Percentiles rank a stretch among this genome's conserved stretches.
Conservation (phyloP, 352 stramenopile species). For the Pythium sp. region DNA sequence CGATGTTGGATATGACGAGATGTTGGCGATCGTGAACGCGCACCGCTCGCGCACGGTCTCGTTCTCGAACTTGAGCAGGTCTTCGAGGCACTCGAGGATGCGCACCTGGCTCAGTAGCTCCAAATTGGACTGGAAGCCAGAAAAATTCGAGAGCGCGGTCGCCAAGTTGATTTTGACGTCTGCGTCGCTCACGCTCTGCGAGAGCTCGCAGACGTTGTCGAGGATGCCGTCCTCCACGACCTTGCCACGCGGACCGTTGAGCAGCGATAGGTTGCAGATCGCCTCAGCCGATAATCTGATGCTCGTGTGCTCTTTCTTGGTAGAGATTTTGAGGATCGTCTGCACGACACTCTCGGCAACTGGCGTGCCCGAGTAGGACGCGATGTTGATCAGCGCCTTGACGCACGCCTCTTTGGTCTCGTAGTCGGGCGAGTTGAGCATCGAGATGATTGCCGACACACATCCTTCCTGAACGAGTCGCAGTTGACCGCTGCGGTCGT, state of each 20-base stretch:
- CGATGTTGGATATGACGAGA: slow-evolving; percentile 58
- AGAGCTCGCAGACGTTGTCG: slow-evolving; percentile 68
- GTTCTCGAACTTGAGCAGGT: slow-evolving; percentile 72
- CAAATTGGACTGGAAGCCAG: slow-evolving; percentile 60
- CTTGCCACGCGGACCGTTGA: slow-evolving; percentile 65
- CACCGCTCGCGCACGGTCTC: slow-evolving; percentile 66
- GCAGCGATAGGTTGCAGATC: slow-evolving; percentile 77
- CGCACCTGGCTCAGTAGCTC: slow-evolving; percentile 61
- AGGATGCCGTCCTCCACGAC: slow-evolving; percentile 79
- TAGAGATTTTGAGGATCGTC: slow-evolving; percentile 72
- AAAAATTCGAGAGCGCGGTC: slow-evolving; percentile 81
- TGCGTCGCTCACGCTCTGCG: slow-evolving; percentile 33
- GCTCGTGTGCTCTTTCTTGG: slow-evolving; percentile 55
- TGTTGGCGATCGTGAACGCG: slow-evolving; percentile 71
- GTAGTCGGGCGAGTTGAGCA: slow-evolving; percentile 78
- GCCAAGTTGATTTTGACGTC: slow-evolving; percentile 60
- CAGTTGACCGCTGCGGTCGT: slow-evolving; percentile 64
- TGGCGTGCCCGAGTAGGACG: slow-evolving; percentile 50
- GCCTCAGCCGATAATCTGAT: slow-evolving; percentile 62
- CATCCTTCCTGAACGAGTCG: slow-evolving; percentile 80
- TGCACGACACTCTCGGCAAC: slow-evolving; percentile 79
- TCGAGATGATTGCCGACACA: slow-evolving; percentile 79
- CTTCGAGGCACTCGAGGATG: slow-evolving; percentile 71
- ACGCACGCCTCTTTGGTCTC: slow-evolving; percentile 82
- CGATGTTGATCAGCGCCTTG: slow-evolving; percentile 86